phyloP scores from a whole-genome alignment of 768 basidiomycete genomes.

The Mycena chlorophos region DNA sequence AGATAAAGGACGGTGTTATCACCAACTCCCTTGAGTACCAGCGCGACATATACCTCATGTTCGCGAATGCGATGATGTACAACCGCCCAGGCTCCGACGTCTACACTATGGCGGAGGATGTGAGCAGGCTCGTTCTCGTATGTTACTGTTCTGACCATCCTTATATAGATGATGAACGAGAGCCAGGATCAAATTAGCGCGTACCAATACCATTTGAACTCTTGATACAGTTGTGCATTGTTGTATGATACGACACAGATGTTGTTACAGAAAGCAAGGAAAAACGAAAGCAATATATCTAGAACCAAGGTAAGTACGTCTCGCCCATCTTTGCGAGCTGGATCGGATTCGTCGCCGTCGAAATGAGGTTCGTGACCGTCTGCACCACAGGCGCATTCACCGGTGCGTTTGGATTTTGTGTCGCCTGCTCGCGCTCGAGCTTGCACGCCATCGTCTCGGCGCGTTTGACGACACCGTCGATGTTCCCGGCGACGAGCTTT shows the following conservation, averaged over 20 bases:
- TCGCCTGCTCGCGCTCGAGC: slow-evolving; percentile 70
- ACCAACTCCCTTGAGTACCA: slow-evolving; percentile 84
- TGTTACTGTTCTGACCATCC: slow-evolving; percentile 4
- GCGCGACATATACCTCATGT: slow-evolving; percentile 89
- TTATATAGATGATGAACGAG: slow-evolving; percentile 73
- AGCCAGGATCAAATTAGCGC: slow-evolving; percentile 65
- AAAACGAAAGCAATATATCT: slow-evolving; percentile 19
- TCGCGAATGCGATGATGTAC: slow-evolving; percentile 97
- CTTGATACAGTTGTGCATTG: slow-evolving; percentile 69
- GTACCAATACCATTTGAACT: slow-evolving; percentile 70
- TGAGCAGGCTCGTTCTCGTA: slow-evolving; percentile 38
- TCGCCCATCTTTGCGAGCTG: slow-evolving; percentile 86
- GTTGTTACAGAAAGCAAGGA: slow-evolving; percentile 8
- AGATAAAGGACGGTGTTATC: slow-evolving; percentile 81
- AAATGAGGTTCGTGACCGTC: slow-evolving; percentile 80
- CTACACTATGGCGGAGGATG: slow-evolving; percentile 89
- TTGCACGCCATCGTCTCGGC: slow-evolving; percentile 87
- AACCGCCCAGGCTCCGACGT: slow-evolving; percentile 86
- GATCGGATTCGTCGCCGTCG: slow-evolving; percentile 82
- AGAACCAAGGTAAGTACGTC: slow-evolving; percentile 86
- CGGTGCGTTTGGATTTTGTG: slow-evolving; percentile 37
- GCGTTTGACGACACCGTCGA: slow-evolving; percentile 73
- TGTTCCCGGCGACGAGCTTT: slow-evolving; percentile 51
- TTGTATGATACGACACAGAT: slow-evolving; percentile 25
- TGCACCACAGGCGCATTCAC: slow-evolving; percentile 64